Evolutionary conservation across 2,329 filamentous ascomycete species (phyloP), one percentile per base, ranked within the genome.

Genomic region (Aspergillus uvarum): DNA sequence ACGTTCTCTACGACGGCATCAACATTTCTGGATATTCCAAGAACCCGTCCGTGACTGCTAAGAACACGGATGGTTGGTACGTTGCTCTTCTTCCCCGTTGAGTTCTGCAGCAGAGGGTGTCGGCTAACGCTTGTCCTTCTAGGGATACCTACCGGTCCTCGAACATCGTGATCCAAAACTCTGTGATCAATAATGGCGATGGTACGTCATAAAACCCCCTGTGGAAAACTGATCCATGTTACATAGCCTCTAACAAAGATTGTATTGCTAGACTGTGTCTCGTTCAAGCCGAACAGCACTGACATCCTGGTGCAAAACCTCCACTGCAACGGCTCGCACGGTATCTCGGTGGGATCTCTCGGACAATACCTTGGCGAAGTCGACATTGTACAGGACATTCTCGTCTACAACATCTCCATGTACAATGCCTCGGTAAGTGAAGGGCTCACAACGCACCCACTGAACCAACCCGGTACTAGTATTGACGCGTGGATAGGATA

Each of bases 261-360:
- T 2, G 22, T 3, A 10, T 6, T 16, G 12, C 8, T 22, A 78
- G 84, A 91, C 70, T 91, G 89, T 61, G 86, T 91, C 12, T 87
- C 87, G 0, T 90, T 91, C 81, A 91, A 91, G 74, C 88, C 88
- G 19, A 91, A 90, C 72, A 87, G 83, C 66, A 90, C 87, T 48
- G 82, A 89, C 63, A 84, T 90, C 7, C 72, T 90, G 4, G 83
- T 90, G 5, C 87, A 90, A 70, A 86, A 87, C 62, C 76, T 91
- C 4, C 76, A 79, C 60, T 91, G 88, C 75, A 88, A 87, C 67
- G 87, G 87, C 35, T 89, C 86, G 3, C 88, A 91, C 68, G 89
- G 89, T 44, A 90, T 91, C 65, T 87, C 84, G 10, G 87, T 90
- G n/a, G 89, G 89, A 7, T 89, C 86, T 0, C 77, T 91, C 0